Conservation (phyloP, 208 protist species). For the Trypanosoma melophagium region DNA sequence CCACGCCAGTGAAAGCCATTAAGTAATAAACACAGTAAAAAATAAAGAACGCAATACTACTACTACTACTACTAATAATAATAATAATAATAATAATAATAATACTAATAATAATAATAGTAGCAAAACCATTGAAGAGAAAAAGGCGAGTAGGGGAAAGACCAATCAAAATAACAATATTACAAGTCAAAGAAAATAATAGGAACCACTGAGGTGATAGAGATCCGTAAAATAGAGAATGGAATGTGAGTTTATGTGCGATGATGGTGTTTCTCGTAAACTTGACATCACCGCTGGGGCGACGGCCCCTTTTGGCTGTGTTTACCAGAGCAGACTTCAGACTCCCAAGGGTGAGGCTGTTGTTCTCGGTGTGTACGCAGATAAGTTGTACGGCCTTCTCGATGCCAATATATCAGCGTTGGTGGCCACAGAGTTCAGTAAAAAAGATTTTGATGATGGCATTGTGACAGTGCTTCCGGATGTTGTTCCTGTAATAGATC, state of each 20-base stretch:
- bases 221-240: slow-evolving; percentile 1
- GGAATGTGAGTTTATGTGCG: slow-evolving; percentile 32
- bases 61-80: too few species aligned
- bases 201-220: not conserved
- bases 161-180: too few species aligned
- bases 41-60: too few species aligned
- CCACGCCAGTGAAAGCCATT: too few species aligned
- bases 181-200: not conserved
- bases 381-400: slow-evolving; percentile 31
- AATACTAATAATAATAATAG: too few species aligned
- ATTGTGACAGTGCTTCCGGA: slow-evolving; percentile 12
- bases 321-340: slow-evolving; percentile 22
- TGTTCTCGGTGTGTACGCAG: slow-evolving; percentile 15
- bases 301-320: slow-evolving; percentile 17
- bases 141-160: too few species aligned
- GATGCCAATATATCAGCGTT: slow-evolving; percentile 13
- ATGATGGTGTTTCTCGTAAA: slow-evolving; percentile 23
- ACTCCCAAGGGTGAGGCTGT: slow-evolving; percentile 21
- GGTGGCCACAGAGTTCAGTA: slow-evolving; percentile 24
- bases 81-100: too few species aligned
- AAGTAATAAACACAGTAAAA: too few species aligned
- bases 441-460: slow-evolving; percentile 21
- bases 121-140: too few species aligned
- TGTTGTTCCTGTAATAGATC: not conserved
- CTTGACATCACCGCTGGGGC: slow-evolving; percentile 24